phyloP scores from a whole-genome alignment of 768 basidiomycete genomes.

The Mycena galopus region DNA sequence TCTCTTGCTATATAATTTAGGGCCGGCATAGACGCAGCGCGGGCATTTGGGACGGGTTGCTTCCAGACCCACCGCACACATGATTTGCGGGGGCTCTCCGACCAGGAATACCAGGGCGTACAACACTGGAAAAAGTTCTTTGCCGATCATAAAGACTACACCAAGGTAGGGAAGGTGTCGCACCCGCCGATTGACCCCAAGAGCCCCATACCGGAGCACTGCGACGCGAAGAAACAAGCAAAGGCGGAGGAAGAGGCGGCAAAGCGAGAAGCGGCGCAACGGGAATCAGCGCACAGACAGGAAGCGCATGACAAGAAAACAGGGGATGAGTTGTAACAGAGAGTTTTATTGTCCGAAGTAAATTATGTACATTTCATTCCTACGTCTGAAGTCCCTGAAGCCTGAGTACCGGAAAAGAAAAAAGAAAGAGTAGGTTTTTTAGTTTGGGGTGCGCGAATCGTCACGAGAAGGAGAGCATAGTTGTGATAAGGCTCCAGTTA shows the following conservation, averaged over 20 bases:
- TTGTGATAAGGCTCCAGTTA: background rate
- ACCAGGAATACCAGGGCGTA: slow-evolving; percentile 79
- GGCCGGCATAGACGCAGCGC: slow-evolving; percentile 89
- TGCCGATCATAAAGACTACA: slow-evolving; percentile 82
- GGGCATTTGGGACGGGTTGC: slow-evolving; percentile 95
- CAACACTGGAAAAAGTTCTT: slow-evolving; percentile 95
- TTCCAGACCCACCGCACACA: slow-evolving; percentile 92
- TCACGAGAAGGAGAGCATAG: slow-evolving; percentile 12
- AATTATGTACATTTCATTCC: slow-evolving; percentile 23
- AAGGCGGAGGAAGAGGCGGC: slow-evolving; percentile 46
- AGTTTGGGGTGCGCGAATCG: slow-evolving; percentile 9
- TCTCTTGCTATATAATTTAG: slow-evolving; percentile 49
- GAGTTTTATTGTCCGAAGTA: slow-evolving; percentile 17
- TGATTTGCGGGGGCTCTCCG: slow-evolving; percentile 86
- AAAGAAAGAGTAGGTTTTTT: background rate
- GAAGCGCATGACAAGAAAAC: too few relatives aligned
- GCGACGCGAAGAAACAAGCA: slow-evolving; percentile 71
- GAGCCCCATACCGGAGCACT: slow-evolving; percentile 81
- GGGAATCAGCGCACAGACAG: slow-evolving; percentile 34
- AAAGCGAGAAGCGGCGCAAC: slow-evolving; percentile 33
- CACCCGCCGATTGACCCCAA: slow-evolving; percentile 84
- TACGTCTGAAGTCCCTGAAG: slow-evolving; percentile 10
- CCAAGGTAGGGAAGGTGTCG: slow-evolving; percentile 79
- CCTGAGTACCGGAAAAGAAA: background rate
- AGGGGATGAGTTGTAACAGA: slow-evolving; percentile 25